Conservation (phyloP, 306 rosid genomes). For the Carpinus viminea region DNA sequence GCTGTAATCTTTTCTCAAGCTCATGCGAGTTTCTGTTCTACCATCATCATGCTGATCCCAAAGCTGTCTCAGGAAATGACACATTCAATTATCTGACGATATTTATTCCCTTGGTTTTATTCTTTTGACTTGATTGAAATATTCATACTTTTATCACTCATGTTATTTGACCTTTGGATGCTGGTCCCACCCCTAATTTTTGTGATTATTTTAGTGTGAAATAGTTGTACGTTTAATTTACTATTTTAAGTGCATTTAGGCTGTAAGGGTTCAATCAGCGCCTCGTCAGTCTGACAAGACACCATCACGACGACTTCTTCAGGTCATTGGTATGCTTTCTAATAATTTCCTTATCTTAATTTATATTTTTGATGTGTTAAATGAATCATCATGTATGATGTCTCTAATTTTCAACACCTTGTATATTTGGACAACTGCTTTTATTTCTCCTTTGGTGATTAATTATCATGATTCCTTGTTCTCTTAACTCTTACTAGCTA, state of each 20-base stretch:
- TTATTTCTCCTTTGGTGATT: no score
- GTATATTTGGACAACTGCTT: no score
- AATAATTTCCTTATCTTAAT: conserved; percentile 14
- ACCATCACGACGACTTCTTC: conserved; percentile 69
- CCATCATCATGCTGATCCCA: background rate
- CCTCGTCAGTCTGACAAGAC: conserved; percentile 72
- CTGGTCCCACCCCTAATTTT: conserved; percentile 18
- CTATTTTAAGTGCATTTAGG: conserved; percentile 47
- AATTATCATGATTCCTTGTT: no score
- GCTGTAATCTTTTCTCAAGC: background rate
- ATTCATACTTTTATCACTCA: background rate
- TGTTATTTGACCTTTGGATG: conserved; percentile 16
- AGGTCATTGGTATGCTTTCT: conserved; percentile 83
- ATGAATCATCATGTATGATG: background rate
- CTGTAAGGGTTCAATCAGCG: conserved; percentile 60
- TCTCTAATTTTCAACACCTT: no score
- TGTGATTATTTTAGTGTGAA: conserved; percentile 10
- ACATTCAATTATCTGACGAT: background rate
- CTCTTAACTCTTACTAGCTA: no score
- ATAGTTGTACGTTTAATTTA: conserved; percentile 28
- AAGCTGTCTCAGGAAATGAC: background rate
- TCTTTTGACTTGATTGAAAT: background rate
- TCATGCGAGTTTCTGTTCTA: background rate
- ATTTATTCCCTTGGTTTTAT: background rate
- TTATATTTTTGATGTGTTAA: background rate